phyloP scores from a whole-genome alignment of 768 basidiomycete species.

The Podaxis sp. region DNA sequence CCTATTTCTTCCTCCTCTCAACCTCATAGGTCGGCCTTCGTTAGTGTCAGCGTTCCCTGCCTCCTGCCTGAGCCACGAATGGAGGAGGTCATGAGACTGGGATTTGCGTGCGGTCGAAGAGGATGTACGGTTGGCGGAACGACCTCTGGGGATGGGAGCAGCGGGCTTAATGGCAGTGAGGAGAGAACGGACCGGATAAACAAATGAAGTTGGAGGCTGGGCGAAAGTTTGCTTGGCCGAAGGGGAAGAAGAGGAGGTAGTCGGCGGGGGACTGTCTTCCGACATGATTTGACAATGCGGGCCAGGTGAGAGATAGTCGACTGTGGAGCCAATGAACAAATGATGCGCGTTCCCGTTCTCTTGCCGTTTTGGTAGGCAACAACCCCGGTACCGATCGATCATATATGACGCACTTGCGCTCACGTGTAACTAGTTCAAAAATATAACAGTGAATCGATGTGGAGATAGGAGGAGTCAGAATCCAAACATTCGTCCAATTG shows the following conservation, averaged over 20 bases:
- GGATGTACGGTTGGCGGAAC: background rate
- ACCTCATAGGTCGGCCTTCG: background rate
- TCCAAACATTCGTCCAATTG: conserved; percentile 43
- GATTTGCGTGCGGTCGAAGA: background rate
- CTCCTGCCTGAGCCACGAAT: background rate
- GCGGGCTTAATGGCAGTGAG: conserved; percentile 37
- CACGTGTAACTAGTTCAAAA: background rate
- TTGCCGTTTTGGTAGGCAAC: too few relatives aligned
- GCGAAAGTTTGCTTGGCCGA: background rate
- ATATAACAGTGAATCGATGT: background rate
- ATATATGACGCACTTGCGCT: background rate
- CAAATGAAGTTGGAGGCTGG: conserved; percentile 25
- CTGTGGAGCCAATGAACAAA: too few relatives aligned
- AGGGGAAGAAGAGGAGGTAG: conserved; percentile 6
- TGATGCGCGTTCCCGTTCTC: too few relatives aligned
- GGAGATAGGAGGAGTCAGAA: conserved; percentile 10
- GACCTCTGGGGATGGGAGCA: conserved; percentile 1
- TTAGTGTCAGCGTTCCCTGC: background rate
- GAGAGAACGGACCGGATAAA: conserved; percentile 43
- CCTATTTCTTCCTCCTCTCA: background rate
- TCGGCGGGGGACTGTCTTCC: conserved; percentile 1
- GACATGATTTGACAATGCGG: background rate
- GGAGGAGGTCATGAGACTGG: background rate
- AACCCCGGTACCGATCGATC: background rate
- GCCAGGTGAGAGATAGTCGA: background rate